Conservation (phyloP, 352 stramenopile genomes). For the Phytophthora tubulina region DNA sequence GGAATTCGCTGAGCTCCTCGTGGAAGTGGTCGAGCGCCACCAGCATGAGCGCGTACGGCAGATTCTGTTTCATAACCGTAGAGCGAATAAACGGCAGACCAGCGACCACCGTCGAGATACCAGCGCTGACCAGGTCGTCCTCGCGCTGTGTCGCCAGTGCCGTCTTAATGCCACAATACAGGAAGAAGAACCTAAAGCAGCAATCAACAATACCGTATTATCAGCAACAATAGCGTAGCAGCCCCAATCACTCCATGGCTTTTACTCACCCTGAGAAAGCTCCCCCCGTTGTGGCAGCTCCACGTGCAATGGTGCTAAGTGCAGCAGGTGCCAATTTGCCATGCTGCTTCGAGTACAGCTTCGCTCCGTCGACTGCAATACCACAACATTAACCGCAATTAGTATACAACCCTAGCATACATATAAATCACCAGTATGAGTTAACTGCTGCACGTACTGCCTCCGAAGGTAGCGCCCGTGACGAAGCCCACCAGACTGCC, state of each 20-base stretch:
- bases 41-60: conserved; percentile 82
- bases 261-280: conserved; percentile 62
- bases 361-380: conserved; percentile 68
- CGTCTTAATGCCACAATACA: conserved; percentile 83
- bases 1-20: conserved; percentile 75
- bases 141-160: conserved; percentile 68
- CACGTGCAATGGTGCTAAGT: conserved; percentile 55
- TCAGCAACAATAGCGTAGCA: background rate
- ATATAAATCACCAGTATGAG: background rate
- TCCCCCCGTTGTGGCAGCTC: conserved; percentile 65
- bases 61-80: conserved; percentile 75
- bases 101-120: conserved; percentile 59
- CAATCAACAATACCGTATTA: background rate
- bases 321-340: conserved; percentile 55
- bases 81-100: conserved; percentile 70
- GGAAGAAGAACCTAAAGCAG: conserved; percentile 71
- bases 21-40: conserved; percentile 85
- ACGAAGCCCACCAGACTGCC: conserved; percentile 82
- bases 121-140: conserved; percentile 69
- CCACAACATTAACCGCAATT: conserved; percentile 2
- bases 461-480: conserved; percentile 79
- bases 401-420: conserved; percentile 3
- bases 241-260: background rate
- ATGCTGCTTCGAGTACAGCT: conserved; percentile 70
- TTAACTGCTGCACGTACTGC: conserved; percentile 54